Percentiles rank a stretch among this genome's conserved stretches.
Conservation (phyloP, 441 rosid genomes). For the Adansonia madagascariensis region DNA sequence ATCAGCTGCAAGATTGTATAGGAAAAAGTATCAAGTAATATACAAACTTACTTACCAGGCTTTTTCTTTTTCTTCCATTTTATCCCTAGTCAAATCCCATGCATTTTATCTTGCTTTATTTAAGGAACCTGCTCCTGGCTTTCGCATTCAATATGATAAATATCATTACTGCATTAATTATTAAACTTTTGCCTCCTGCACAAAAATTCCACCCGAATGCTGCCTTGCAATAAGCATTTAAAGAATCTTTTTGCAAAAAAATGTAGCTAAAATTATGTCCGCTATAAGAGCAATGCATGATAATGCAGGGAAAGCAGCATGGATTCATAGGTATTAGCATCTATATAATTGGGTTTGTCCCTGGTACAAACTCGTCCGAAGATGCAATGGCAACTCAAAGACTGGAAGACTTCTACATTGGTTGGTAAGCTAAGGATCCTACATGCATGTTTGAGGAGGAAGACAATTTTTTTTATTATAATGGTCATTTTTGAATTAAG, state of each 20-base stretch:
- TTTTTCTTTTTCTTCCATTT: background rate
- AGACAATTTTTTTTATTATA: background rate
- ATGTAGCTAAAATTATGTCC: background rate
- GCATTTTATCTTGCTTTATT: no score
- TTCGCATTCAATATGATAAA: no score
- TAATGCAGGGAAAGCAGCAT: conserved; percentile 58
- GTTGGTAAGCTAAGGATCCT: conserved; percentile 52
- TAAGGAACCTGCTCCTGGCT: no score
- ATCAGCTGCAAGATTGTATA: conserved; percentile 60
- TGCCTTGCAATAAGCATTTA: background rate
- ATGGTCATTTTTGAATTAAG: no score
- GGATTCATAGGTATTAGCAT: conserved; percentile 61
- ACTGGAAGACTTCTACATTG: conserved; percentile 48
- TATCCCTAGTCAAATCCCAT: background rate
- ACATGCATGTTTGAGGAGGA: background rate
- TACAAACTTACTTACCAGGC: no score
- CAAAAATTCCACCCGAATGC: no score
- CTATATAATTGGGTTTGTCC: conserved; percentile 37
- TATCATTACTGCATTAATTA: no score
- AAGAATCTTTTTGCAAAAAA: no score
- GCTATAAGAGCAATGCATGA: background rate
- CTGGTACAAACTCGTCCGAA: conserved; percentile 50
- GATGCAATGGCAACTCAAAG: conserved; percentile 66
- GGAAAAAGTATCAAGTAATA: conserved; percentile 56
- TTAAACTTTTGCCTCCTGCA: no score